Percentiles rank a stretch among this genome's conserved stretches.
These are phyloP conservation scores for Diplocarpon rosae DNA, from an alignment of 2,329 filamentous ascomycete species.

Conservation along the genomic window DNA sequence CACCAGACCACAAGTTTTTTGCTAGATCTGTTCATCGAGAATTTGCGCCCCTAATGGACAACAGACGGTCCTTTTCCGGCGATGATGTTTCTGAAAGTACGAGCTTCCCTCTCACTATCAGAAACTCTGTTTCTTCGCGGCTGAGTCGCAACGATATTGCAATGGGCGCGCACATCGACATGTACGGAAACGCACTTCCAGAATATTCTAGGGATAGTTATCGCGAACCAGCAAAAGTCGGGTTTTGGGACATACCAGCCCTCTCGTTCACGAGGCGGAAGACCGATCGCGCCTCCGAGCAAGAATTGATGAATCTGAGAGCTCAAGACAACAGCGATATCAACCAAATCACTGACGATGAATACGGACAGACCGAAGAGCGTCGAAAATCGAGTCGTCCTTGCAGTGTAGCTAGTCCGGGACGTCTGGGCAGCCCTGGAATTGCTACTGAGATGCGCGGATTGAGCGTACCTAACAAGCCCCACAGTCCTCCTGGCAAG, in stretches of 20 bases:
- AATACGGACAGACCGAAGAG: slow-evolving; percentile 29
- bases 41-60: slow-evolving; percentile 37
- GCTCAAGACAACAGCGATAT: not conserved
- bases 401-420: not conserved
- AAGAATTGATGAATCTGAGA: slow-evolving; percentile 7
- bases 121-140: not conserved
- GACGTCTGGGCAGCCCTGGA: not conserved
- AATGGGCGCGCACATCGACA: slow-evolving; percentile 5
- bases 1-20: slow-evolving; percentile 47
- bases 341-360: not conserved
- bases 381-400: not conserved
- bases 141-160: slow-evolving; percentile 3
- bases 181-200: slow-evolving; percentile 5
- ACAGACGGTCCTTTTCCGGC: no score
- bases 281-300: slow-evolving; percentile 12
- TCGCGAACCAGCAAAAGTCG: slow-evolving; percentile 6
- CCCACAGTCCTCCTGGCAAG: not conserved
- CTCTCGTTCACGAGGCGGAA: slow-evolving; percentile 1
- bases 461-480: not conserved
- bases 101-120: not conserved
- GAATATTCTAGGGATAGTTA: not conserved
- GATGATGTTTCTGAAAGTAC: no score
- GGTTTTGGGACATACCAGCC: slow-evolving; percentile 7
- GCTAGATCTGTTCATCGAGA: slow-evolving; percentile 49
- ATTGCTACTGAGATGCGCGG: not conserved